Evolutionary conservation across 306 rosid genomes (phyloP).

Genomic region (Cucurbita maxima): DNA sequence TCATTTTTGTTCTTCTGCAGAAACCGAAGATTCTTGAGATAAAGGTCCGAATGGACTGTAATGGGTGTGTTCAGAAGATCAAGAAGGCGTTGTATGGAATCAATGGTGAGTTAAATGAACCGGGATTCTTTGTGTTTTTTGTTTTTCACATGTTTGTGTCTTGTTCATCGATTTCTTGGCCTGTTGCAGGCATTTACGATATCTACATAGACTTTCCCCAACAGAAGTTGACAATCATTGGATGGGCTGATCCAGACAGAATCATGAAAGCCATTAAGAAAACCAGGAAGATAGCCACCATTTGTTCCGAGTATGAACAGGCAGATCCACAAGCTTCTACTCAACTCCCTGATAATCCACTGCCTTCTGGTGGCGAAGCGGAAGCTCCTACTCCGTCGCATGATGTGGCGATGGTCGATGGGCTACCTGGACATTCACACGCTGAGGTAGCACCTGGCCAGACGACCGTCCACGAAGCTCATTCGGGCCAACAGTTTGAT

Average conservation of each 20-base stretch:
- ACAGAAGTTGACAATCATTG: constrained; percentile 52
- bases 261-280: constrained; percentile 67
- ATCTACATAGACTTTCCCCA: constrained; percentile 42
- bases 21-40: constrained; percentile 54
- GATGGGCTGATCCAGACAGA: constrained; percentile 80
- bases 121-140: neutral
- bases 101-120: constrained; percentile 28
- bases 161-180: neutral
- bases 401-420: neutral
- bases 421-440: neutral
- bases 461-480: neutral
- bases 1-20: constrained; percentile 23
- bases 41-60: constrained; percentile 82
- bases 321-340: constrained; percentile 17
- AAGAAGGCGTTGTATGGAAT: constrained; percentile 61
- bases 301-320: constrained; percentile 43
- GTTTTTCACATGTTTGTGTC: neutral
- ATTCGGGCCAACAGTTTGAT: neutral
- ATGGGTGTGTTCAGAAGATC: constrained; percentile 83
- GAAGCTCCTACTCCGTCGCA: constrained; percentile 17
- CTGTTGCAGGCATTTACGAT: constrained; percentile 62
- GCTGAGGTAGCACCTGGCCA: neutral
- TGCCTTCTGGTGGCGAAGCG: constrained; percentile 10
- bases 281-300: constrained; percentile 63
- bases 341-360: constrained; percentile 12